Base-by-base conservation (phyloP, 83 land plant species). In the Thuja plicata region DNA sequence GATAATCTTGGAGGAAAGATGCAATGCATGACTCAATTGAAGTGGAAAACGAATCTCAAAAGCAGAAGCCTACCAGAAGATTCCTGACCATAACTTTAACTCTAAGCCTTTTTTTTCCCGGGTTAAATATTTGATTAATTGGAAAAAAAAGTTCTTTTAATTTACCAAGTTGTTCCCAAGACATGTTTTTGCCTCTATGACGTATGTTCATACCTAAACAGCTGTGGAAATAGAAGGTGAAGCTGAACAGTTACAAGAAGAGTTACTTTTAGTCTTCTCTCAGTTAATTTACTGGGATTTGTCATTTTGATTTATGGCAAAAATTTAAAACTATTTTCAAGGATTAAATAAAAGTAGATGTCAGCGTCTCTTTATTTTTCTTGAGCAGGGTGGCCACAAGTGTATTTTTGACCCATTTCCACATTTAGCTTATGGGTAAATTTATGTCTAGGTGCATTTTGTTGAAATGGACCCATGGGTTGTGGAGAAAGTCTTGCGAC, bases 381-480 rank as follows among this genome's bases (percentile, higher is more conserved):
- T 83, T 45, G 34, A 83, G 32, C 55, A 46, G 46, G 46, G 55
- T 0, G 50, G 24, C 24, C 19, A 54, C 32, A 50, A 54, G 32
- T 85, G 37, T 62, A 21, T 30, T 60, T 55, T 85, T 52, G n/a
- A 7, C 37, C 38, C 30, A 43, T 84, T 54, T 87, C 38, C 70
- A 15, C 87, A 32, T 37, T 50, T 86, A 30, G 27, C 37, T 86
- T 35, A 41, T 87, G 27, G 45, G 27, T 87, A 35, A 52, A 16
- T 83, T 62, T 12, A 87, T 45, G 74, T 70, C 15, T 88, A 98
- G 99, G 99, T 90, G 66, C 99, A 98, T 89, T 98, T 98, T 94
- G 97, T 98, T 88, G 99, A 98, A 90, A 96, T 97, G 98, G 99
- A 98, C 89, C 99, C 99, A 84, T 98, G 99, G 99, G 97, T 98